Evolutionary conservation across 2,329 filamentous ascomycete genomes (phyloP), one percentile per base, ranked within the genome.

Genomic region (Cladosporium sp.): DNA sequence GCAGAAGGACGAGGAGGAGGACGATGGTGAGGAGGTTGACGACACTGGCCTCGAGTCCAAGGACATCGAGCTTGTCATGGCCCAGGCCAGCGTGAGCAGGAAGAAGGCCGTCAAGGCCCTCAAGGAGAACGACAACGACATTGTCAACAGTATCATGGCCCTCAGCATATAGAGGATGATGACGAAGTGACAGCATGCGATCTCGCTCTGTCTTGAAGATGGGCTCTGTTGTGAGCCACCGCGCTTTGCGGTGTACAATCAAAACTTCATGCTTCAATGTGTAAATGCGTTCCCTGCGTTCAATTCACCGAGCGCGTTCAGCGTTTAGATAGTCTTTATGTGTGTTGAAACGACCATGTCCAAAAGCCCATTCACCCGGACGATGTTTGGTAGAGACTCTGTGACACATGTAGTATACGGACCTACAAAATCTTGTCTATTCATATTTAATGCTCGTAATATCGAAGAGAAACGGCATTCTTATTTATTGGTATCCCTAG

Each of bases 91-190:
- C 67, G 94, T 98, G 65, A 95, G 89, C 64, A 83, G 93, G 73
- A 96, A 95, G 78, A 97, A 97, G 84, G 93, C 93, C 55, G 83
- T 98, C 78, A 98, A 97, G 78, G 93, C 94, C 51, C 81, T 98
- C 69, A 91, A 90, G 79, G 93, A 97, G 79, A 98, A 98, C 71
- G 92, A 97, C 77, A 96, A 97, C 68, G 93, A 98, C 71, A 98
- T 98, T 77, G 93, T 98, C 79, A 98, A 98, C 82, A 96, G 93
- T 65, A 98, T 98, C 78, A 98, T 98, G 93, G 91, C 92, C 62
- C 78, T 98, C 57, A 78, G 74, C 67, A 77, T 77, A 76, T 78
- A 69, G 51, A 41, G 19, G 35, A 38, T 29, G 25, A 22, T 35
- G 11, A 18, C 18, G 16, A 35, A 7, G 22, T 47, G 43, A 47